These are phyloP conservation scores for Suillus weaverae DNA, from an alignment of 768 basidiomycete species.

Conservation along the genomic window DNA sequence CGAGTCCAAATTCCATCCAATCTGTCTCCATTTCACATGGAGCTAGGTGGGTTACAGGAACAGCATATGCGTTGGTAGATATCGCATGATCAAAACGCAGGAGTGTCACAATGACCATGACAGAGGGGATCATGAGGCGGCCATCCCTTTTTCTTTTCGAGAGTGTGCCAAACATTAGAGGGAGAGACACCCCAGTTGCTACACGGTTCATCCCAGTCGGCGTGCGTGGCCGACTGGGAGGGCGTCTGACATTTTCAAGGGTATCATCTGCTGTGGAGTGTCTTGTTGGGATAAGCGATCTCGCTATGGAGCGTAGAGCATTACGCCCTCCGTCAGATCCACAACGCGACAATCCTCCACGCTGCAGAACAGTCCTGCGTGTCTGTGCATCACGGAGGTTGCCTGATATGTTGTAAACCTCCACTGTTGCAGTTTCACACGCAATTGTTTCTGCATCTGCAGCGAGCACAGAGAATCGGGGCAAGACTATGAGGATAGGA, in stretches of 20 bases:
- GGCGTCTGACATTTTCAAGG: slow-evolving; percentile 20
- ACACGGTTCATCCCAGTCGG: slow-evolving; percentile 16
- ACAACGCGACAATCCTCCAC: slow-evolving; percentile 58
- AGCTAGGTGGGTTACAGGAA: slow-evolving; percentile 54
- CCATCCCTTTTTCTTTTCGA: slow-evolving; percentile 50
- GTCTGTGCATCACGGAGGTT: slow-evolving; percentile 60
- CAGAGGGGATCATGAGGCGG: slow-evolving; percentile 61
- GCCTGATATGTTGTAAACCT: slow-evolving; percentile 61
- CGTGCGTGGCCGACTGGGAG: slow-evolving; percentile 23
- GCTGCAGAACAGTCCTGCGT: slow-evolving; percentile 63
- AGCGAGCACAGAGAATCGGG: slow-evolving; percentile 67
- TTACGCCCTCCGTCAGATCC: slow-evolving; percentile 63
- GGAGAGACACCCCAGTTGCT: slow-evolving; percentile 13
- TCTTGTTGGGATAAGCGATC: slow-evolving; percentile 21
- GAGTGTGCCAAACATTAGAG: slow-evolving; percentile 30
- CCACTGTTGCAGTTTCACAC: slow-evolving; percentile 49
- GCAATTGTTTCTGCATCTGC: slow-evolving; percentile 63
- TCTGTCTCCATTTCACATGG: slow-evolving; percentile 62
- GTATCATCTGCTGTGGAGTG: slow-evolving; percentile 16
- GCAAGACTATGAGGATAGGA: slow-evolving; percentile 57
- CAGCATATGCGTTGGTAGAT: slow-evolving; percentile 54
- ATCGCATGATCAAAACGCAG: slow-evolving; percentile 30
- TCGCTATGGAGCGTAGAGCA: slow-evolving; percentile 44
- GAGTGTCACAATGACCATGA: slow-evolving; percentile 53
- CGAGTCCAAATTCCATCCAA: slow-evolving; percentile 77